Evolutionary conservation across 202 grass and related monocot species (phyloP), one percentile per base, ranked within the genome.

Genomic region (Schoenoplectus triqueter): DNA sequence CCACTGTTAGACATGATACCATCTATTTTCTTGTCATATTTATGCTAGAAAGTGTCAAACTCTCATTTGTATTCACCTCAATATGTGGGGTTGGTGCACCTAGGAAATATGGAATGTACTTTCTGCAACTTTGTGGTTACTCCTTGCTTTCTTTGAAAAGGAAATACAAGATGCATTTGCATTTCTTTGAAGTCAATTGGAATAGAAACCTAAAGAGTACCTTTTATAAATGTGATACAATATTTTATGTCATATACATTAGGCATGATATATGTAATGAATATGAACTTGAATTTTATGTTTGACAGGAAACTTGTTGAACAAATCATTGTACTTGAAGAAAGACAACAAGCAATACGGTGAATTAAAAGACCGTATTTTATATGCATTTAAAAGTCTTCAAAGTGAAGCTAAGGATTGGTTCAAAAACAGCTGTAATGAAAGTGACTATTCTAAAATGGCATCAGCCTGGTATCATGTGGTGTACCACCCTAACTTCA

Each of bases 381-480:
- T 98, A 48, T 73, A 83, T 14, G 90, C 84, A 19, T 86, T 95
- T 41, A 84, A 78, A 15, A 78, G 19, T 47, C 89, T 98, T 80
- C 90, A 91, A 18, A 82, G 31, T 8, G 93, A 95, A 88, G 86
- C 71, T 39, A 56, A 10, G 52, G 82, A 82, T 2, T 95, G 88
- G 91, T 90, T 95, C 78, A 89, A 20, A 66, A 60, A 71, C 68
- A 85, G 84, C 59, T 39, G 54, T 84, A 20, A 1, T 5, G 66
- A 85, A 5, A 88, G 49, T 0, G 88, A 94, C 9, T 50, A 39
- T n/a, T 72, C 74, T 7, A 88, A 77, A 87, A 80, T 92, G 93
- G 96, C 93, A n/a, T 95, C 96, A 19, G 96, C 93, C 19, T 95
- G 93, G 96, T 95, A 98, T 87, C 84, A 87, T 21, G 90, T 98